Percentiles rank a stretch among this genome's conserved stretches.
These are phyloP conservation scores for Mucor saturninus DNA, from an alignment of 371 early-diverging fungal species.

Conservation along the genomic window DNA sequence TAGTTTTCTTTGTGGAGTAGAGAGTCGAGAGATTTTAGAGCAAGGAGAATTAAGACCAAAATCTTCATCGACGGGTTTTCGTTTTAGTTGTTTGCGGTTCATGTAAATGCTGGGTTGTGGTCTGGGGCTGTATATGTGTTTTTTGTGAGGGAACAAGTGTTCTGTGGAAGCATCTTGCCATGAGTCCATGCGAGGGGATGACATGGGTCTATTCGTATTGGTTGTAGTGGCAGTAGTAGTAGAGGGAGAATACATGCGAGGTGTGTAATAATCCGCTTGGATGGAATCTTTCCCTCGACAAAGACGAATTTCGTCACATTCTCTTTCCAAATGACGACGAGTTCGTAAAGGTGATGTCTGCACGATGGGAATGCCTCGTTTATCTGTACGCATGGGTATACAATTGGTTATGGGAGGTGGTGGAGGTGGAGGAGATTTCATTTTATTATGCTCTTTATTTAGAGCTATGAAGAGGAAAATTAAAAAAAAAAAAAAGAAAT, in stretches of 20 bases:
- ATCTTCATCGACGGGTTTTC: not conserved
- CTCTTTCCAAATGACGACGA: not conserved
- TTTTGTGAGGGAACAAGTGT: not conserved
- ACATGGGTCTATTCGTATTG: not conserved
- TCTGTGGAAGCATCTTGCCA: conserved; percentile 28
- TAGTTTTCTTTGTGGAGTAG: too few relatives aligned
- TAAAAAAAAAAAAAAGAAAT: too few relatives aligned
- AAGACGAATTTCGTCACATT: not conserved
- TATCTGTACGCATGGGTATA: conserved; percentile 2
- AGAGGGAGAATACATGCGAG: not conserved
- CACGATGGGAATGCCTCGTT: conserved; percentile 12
- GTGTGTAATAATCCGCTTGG: not conserved
- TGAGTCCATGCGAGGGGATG: conserved; percentile 16
- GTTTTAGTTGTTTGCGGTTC: not conserved
- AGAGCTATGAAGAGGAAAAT: too few relatives aligned
- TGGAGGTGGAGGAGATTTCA: too few relatives aligned
- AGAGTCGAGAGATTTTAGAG: too few relatives aligned
- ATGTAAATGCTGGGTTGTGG: not conserved
- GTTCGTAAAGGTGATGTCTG: not conserved
- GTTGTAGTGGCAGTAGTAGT: too few relatives aligned
- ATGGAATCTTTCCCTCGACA: not conserved
- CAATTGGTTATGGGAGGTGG: too few relatives aligned
- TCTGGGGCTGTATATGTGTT: not conserved
- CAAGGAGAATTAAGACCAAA: too few relatives aligned
- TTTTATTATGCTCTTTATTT: too few relatives aligned